phyloP scores from a whole-genome alignment of 225 moss, liverwort and hornwort genomes.

The Pseudisothecium myosuroides region DNA sequence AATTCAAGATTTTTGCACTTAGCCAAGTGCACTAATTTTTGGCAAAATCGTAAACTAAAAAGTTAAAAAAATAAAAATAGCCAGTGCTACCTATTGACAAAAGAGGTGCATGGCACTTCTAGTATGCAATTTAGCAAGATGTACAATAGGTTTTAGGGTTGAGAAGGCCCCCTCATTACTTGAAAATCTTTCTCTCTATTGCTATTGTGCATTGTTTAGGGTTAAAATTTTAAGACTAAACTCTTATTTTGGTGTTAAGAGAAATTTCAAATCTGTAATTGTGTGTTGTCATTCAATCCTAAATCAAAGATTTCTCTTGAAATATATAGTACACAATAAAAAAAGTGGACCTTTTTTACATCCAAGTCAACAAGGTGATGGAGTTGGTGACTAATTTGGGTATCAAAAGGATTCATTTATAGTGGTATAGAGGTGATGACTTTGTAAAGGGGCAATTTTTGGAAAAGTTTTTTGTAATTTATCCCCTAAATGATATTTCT shows the following conservation, averaged over 20 bases:
- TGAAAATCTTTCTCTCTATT: too few relatives aligned
- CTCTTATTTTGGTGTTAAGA: too few relatives aligned
- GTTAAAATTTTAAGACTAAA: too few relatives aligned
- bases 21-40: not conserved
- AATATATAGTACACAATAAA: not conserved
- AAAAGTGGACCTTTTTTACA: not conserved
- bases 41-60: not conserved
- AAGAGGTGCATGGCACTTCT: not conserved
- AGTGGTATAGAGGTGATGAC: not conserved
- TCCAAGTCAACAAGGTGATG: not conserved
- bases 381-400: not conserved
- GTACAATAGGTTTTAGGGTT: too few relatives aligned
- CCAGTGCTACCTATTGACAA: not conserved
- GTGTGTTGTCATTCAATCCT: fast-evolving
- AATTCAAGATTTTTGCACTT: not conserved
- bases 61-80: too few relatives aligned
- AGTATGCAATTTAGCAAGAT: too few relatives aligned
- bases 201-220: too few relatives aligned
- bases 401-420: not conserved
- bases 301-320: not conserved
- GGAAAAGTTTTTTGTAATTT: not conserved
- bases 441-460: not conserved
- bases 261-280: not conserved
- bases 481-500: not conserved
- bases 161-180: too few relatives aligned